Conservation (phyloP, 2,329 filamentous ascomycete genomes). For the Colletotrichum sp. region DNA sequence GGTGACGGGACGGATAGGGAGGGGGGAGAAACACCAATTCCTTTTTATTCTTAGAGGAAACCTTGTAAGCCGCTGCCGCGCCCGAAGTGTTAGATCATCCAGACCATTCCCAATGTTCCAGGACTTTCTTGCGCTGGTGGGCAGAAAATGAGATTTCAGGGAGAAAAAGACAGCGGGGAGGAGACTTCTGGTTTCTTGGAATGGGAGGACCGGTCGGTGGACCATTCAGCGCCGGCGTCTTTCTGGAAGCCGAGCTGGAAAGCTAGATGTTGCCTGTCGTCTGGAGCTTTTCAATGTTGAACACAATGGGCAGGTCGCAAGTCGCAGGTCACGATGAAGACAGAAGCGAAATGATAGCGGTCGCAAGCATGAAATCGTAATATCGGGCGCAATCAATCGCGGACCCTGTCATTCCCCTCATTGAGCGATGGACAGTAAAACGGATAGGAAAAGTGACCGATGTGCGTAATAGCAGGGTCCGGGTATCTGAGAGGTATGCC, state of each 20-base stretch:
- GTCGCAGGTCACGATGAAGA: not conserved
- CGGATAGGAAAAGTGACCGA: not conserved
- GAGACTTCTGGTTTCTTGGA: not conserved
- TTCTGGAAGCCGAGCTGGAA: not conserved
- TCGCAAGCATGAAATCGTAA: slow-evolving; percentile 15
- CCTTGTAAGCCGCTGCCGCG: not conserved
- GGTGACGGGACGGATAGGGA: not conserved
- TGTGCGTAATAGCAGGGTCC: not conserved
- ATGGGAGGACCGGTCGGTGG: not conserved
- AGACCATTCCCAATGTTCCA: not conserved
- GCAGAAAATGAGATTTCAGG: not conserved
- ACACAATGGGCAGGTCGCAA: not conserved
- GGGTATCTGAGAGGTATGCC: not conserved
- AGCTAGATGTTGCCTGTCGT: not conserved
- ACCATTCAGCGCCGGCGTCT: not conserved
- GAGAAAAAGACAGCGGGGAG: not conserved
- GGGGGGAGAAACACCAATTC: not conserved
- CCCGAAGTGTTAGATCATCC: not conserved
- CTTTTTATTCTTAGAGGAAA: not conserved
- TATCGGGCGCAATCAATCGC: slow-evolving; percentile 15
- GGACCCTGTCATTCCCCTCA: not conserved
- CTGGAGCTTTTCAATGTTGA: not conserved
- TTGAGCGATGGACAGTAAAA: not conserved
- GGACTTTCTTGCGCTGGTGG: not conserved
- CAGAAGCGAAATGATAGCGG: not conserved